Base-by-base conservation (phyloP, 192 early-diverging fungal species). In the Rhizophlyctis rosea region DNA sequence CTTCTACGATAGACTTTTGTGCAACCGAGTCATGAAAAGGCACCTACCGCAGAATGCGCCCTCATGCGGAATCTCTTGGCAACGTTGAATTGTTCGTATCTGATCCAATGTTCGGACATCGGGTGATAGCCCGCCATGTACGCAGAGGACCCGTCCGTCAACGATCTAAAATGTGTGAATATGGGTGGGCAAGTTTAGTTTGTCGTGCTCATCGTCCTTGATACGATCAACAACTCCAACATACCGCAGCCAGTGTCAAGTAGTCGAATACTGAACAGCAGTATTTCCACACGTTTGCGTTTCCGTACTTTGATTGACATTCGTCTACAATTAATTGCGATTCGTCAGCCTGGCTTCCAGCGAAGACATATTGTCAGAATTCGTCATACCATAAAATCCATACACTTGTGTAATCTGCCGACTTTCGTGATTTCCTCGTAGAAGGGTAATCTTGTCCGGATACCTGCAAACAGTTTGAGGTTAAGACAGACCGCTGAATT, bases 331-430 rank as follows among this genome's bases (percentile, higher is more conserved):
- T 4, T n/a, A n/a, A n/a, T n/a, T n/a, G n/a, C n/a, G n/a, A n/a
- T n/a, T n/a, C n/a, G n/a, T n/a, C n/a, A n/a, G n/a, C n/a, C n/a
- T n/a, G n/a, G n/a, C n/a, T n/a, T n/a, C n/a, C n/a, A n/a, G n/a
- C n/a, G n/a, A n/a, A n/a, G n/a, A n/a, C n/a, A n/a, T n/a, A n/a
- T n/a, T n/a, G n/a, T n/a, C n/a, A n/a, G n/a, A n/a, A n/a, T 7
- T 36, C 5, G 52, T n/a, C 14, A 9, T 71, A 91, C 91, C 92
- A 74, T 91, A 95, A 72, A 95, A 95, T 25, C 92, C 92, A 75
- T 95, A 95, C 18, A 98, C 94, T 65, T 96, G 94, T 5, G 95
- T 98, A 65, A 98, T 96, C 69, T 98, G 94, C 57, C 94, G 75
- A 63, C 90, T 92, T 76, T 98, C 95, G 75, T 98, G 95, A 74